phyloP scores from a whole-genome alignment of 129 eudicot species.

The Flaveria brownii region DNA sequence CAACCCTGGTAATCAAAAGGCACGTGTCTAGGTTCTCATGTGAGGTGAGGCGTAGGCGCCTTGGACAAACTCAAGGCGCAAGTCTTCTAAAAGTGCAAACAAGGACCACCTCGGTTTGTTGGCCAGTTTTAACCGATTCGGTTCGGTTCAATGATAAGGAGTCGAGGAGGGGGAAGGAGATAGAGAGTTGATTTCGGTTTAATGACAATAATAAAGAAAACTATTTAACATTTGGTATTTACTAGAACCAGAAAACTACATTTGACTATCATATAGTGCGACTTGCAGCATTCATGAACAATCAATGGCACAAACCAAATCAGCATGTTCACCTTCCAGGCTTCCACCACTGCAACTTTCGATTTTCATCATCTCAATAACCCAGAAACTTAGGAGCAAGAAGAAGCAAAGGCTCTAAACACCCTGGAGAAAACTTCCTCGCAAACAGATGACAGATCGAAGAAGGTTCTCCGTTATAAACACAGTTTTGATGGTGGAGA shows the following conservation, averaged over 20 bases:
- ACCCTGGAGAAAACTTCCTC: slow-evolving; percentile 73
- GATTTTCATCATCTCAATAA: slow-evolving; percentile 32
- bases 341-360: slow-evolving; percentile 14
- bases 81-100: too few relatives aligned
- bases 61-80: too few relatives aligned
- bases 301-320: not conserved
- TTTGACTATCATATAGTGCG: not conserved
- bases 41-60: too few relatives aligned
- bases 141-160: too few relatives aligned
- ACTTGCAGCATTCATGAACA: not conserved
- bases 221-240: too few relatives aligned
- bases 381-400: slow-evolving; percentile 61
- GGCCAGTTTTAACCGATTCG: too few relatives aligned
- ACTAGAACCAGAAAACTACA: not conserved
- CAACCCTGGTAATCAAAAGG: too few relatives aligned
- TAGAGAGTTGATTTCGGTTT: too few relatives aligned
- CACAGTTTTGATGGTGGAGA: slow-evolving; percentile 34
- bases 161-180: too few relatives aligned
- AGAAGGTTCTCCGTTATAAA: slow-evolving; percentile 51
- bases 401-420: slow-evolving; percentile 55
- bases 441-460: slow-evolving; percentile 67
- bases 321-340: not conserved
- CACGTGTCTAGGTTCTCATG: too few relatives aligned
- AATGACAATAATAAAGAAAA: too few relatives aligned
- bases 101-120: too few relatives aligned